Evolutionary conservation across 139 green algal genomes (phyloP), one percentile per base, ranked within the genome.

Genomic region (Ettlia oleoabundans): DNA sequence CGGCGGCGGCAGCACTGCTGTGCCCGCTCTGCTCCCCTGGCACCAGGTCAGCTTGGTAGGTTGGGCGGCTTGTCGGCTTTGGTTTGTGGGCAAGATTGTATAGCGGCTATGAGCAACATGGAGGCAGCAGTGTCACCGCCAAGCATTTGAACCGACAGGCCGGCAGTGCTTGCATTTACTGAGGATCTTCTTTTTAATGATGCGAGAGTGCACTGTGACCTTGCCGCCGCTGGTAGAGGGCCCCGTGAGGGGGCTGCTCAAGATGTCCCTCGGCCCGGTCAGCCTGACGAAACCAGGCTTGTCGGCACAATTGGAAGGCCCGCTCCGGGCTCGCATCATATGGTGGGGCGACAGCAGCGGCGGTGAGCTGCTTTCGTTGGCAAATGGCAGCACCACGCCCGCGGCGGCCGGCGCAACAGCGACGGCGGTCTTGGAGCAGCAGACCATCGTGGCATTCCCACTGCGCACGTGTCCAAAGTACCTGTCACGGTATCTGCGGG

Each of bases 391-490:
- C 66, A 33, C 13, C 70, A n/a, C n/a, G n/a, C n/a, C n/a, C n/a
- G n/a, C n/a, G n/a, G n/a, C n/a, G n/a, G n/a, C n/a, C n/a, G n/a
- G n/a, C n/a, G n/a, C n/a, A n/a, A n/a, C 69, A n/a, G 53, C 13
- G 32, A 2, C 37, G 5, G 53, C 35, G 19, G 9, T 35, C 47
- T 58, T 58, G 47, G 13, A 58, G 55, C 18, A 65, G 18, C 55
- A 9, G 10, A 52, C 52, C 37, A 35, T 33, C 26, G 7, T 80
- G 19, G 38, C 26, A 3, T 80, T 80, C 53, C 35, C 9, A 9
- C 53, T 80, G 53, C 73, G n/a, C 52, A 68, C 73, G n/a, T 51
- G 73, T 8, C 73, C 73, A 7, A 80, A 69, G 37, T 69, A 80
- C 53, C 26, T 80, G 33, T 40, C 28, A 2, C 73, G 51, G 13